Conservation (phyloP, 352 stramenopile species). For the Pilasporangium apinafurcum region DNA sequence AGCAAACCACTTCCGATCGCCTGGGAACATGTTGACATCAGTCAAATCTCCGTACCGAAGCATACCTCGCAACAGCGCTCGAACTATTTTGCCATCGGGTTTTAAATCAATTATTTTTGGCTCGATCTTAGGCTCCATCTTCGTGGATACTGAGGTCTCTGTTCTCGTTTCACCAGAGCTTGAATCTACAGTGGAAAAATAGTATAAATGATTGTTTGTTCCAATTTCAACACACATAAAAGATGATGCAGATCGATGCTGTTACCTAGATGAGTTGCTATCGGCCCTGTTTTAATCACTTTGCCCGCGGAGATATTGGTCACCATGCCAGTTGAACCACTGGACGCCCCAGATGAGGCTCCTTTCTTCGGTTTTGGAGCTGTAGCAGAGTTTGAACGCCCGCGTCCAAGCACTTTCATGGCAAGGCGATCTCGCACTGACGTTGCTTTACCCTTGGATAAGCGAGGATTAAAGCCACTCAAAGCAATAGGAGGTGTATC, state of each 20-base stretch:
- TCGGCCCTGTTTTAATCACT: conserved; percentile 20
- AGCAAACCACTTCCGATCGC: conserved; percentile 44
- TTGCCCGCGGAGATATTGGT: conserved; percentile 61
- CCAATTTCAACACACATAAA: not conserved
- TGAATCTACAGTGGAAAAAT: conserved; percentile 1
- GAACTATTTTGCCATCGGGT: conserved; percentile 62
- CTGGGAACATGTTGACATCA: conserved; percentile 48
- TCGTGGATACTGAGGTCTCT: conserved; percentile 19
- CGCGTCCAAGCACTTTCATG: conserved; percentile 72
- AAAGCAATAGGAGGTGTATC: conserved; percentile 19
- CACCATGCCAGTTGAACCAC: conserved; percentile 13
- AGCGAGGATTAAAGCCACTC: conserved; percentile 11
- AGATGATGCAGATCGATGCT: conserved; percentile 11
- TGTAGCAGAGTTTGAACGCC: conserved; percentile 21
- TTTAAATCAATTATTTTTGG: conserved; percentile 26
- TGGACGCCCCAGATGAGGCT: conserved; percentile 1
- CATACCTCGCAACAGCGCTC: conserved; percentile 59
- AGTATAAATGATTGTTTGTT: not conserved
- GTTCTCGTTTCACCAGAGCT: conserved; percentile 16
- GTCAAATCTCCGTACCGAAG: conserved; percentile 76
- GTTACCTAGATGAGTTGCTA: conserved; percentile 13
- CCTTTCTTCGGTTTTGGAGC: conserved; percentile 45
- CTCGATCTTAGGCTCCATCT: conserved; percentile 41
- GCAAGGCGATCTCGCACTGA: conserved; percentile 66
- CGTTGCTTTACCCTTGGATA: conserved; percentile 58